Conservation (phyloP, 1,139 yeast genomes). For the Hanseniaspora uvarum region DNA sequence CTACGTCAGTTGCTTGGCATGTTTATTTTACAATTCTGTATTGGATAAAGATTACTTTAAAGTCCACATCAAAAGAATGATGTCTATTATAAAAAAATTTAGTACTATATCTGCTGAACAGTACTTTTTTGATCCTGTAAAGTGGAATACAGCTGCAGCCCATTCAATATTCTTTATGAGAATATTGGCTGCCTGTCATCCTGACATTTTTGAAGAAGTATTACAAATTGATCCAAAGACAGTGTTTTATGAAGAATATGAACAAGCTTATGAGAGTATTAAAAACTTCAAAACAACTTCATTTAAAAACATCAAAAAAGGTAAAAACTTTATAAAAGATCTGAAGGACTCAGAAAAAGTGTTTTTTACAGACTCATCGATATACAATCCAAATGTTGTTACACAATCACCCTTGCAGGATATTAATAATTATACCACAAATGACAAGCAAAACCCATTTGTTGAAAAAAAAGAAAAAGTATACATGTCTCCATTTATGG, state of each 20-base stretch:
- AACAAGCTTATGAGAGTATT: slow-evolving; percentile 1
- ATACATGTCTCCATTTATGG: not conserved
- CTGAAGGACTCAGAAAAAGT: not conserved
- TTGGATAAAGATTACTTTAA: slow-evolving; percentile 6
- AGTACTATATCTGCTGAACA: not conserved
- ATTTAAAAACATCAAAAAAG: not conserved
- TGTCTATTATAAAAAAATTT: slow-evolving; percentile 7
- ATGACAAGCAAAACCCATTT: not conserved
- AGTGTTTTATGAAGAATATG: slow-evolving; percentile 7
- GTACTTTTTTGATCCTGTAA: slow-evolving; percentile 14
- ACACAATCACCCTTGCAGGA: not conserved
- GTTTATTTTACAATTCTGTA: slow-evolving; percentile 8
- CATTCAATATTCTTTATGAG: slow-evolving; percentile 10
- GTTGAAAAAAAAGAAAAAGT: not conserved
- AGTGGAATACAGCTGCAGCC: slow-evolving; percentile 15
- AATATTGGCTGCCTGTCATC: slow-evolving; percentile 5
- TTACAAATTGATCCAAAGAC: not conserved
- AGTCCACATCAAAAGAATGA: slow-evolving; percentile 5
- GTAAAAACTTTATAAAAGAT: not conserved
- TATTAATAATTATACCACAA: not conserved
- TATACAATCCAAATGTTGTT: not conserved
- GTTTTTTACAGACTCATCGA: not conserved
- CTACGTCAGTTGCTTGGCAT: slow-evolving; percentile 2
- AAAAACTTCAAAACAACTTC: slow-evolving; percentile 2
- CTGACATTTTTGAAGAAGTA: slow-evolving; percentile 7